Evolutionary conservation across 768 basidiomycete genomes (phyloP).

Genomic region (Basidioascus undulatus): DNA sequence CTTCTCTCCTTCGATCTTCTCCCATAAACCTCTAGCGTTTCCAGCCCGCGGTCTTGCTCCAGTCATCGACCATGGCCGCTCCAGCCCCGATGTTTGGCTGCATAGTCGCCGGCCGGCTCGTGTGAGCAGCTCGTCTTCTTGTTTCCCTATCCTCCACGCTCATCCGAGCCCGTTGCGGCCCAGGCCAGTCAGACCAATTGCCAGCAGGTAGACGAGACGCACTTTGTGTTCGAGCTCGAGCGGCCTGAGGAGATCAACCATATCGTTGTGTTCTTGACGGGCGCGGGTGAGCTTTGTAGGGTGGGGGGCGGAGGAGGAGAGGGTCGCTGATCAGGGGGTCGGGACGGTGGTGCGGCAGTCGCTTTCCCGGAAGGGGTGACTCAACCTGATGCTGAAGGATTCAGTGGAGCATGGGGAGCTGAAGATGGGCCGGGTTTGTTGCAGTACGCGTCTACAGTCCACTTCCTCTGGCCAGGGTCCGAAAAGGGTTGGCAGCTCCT

Average conservation of each 20-base stretch:
- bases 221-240: conserved; percentile 51
- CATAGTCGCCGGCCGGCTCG: too few relatives aligned
- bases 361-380: conserved; percentile 1
- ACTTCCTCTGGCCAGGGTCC: conserved; percentile 67
- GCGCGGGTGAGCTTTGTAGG: conserved; percentile 45
- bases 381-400: neutral
- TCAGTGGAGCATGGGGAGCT: neutral
- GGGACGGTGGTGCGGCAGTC: conserved; percentile 1
- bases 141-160: too few relatives aligned
- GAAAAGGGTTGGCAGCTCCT: conserved; percentile 66
- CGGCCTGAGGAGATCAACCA: conserved; percentile 56
- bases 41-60: too few relatives aligned
- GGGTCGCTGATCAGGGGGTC: neutral
- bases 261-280: conserved; percentile 58
- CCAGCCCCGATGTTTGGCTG: too few relatives aligned
- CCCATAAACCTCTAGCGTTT: too few relatives aligned
- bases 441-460: conserved; percentile 49
- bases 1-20: too few relatives aligned
- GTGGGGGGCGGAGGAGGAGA: too few relatives aligned
- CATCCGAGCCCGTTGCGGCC: too few relatives aligned
- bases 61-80: too few relatives aligned
- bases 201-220: conserved; percentile 57
- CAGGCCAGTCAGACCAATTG: conserved; percentile 70
- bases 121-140: too few relatives aligned
- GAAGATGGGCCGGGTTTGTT: neutral